These are phyloP conservation scores for Colletotrichum tofieldiae DNA, from an alignment of 2,329 filamentous ascomycete species.

Conservation along the genomic window DNA sequence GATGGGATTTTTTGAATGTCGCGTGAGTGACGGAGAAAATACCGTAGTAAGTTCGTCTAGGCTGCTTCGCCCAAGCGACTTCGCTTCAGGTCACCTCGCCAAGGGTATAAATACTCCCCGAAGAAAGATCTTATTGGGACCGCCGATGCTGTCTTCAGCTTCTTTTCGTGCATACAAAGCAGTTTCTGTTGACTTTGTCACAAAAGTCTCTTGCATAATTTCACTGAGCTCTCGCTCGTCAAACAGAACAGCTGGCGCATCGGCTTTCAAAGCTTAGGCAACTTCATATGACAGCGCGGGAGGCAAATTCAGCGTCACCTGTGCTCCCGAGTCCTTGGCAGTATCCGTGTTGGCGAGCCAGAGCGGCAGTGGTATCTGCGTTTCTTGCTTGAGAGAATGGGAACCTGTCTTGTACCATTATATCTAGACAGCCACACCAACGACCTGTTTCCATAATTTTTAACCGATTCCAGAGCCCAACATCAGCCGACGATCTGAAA, in stretches of 20 bases:
- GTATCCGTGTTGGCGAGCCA: slow-evolving; percentile 80
- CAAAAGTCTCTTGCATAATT: slow-evolving; percentile 84
- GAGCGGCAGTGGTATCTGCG: slow-evolving; percentile 85
- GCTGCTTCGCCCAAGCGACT: too few relatives aligned
- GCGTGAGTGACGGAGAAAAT: too few relatives aligned
- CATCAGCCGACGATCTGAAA: too few relatives aligned
- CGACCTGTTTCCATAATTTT: too few relatives aligned
- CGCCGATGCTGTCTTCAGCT: slow-evolving; percentile 73
- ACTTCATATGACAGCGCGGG: slow-evolving; percentile 83
- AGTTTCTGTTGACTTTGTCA: slow-evolving; percentile 84
- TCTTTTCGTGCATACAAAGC: slow-evolving; percentile 92
- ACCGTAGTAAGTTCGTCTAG: too few relatives aligned
- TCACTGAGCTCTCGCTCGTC: slow-evolving; percentile 85
- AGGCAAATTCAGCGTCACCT: slow-evolving; percentile 87
- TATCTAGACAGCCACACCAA: too few relatives aligned
- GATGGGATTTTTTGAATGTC: too few relatives aligned
- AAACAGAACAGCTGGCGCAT: slow-evolving; percentile 90
- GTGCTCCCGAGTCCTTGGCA: slow-evolving; percentile 64
- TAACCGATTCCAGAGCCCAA: too few relatives aligned
- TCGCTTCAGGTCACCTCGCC: too few relatives aligned
- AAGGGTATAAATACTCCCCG: too few relatives aligned
- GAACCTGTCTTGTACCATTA: too few relatives aligned
- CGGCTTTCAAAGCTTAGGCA: slow-evolving; percentile 90
- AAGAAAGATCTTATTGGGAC: slow-evolving; percentile 85
- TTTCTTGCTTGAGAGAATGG: slow-evolving; percentile 82